Evolutionary conservation across 208 protist genomes (phyloP), one percentile per base, ranked within the genome.

Genomic region (Polymyxa betae): DNA sequence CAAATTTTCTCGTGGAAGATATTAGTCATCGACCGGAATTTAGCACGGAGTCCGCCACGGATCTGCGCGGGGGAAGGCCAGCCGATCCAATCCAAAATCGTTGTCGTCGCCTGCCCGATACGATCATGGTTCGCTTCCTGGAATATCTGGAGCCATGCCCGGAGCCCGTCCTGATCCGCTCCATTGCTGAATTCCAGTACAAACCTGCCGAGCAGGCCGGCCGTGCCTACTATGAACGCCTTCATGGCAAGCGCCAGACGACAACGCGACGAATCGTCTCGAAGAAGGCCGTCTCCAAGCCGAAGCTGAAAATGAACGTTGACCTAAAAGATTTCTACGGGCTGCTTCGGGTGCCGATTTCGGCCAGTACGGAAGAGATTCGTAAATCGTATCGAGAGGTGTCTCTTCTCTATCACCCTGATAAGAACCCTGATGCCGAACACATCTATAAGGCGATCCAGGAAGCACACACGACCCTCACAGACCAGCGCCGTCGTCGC

Each of bases 401-500:
- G 10, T 90, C 66, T 24, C 12, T n/a, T 12, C 88, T 90, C 68
- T 89, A 91, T 77, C 89, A 91, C 89, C 89, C 89, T 10, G 89
- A 91, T 66, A 91, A 91, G 60, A 89, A 89, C 38, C 60, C 60
- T n/a, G 89, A 88, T 16, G 1, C 40, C 66, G 82, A 91, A 43
- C 12, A 89, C 54, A 66, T 66, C 54, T 66, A 66, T 29, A 66
- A 66, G 54, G 54, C 54, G 54, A 66, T 66, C 29, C 54, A 66
- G 29, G 54, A 66, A 66, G 54, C 54, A 32, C 54, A 66, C 16
- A 66, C 54, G 20, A 66, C 54, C 29, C 54, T 66, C 20, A 66
- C 54, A 16, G 54, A 66, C 54, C 54, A 16, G 54, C 16, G 54
- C 16, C 54, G 54, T 66, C 54, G 54, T 29, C 54, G 54, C 29